Evolutionary conservation across 306 rosid species (phyloP), one percentile per base, ranked within the genome.

Genomic region (Rosa multiflora): DNA sequence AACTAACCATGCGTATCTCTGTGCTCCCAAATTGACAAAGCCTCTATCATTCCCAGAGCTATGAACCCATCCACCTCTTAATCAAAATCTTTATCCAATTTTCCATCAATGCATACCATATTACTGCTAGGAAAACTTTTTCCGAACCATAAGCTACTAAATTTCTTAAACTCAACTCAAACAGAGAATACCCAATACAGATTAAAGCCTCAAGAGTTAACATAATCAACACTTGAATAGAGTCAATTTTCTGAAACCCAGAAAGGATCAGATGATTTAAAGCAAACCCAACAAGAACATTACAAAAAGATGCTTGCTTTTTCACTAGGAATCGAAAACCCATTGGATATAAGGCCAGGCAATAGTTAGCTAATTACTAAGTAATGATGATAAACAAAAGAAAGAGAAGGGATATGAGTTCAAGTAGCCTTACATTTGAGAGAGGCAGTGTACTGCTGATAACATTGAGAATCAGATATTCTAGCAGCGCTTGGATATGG

Each of bases 371-470:
- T 18, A 52, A 52, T 4, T 5, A 52, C 10, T 18, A 52, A 52
- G 63, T 17, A 67, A 47, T 4, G 29, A 20, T 1, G 2, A 20
- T 10, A 56, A 62, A n/a, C 40, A n/a, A 70, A 29, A 74, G 8
- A 32, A 43, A 63, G 1, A 21, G 37, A 5, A 63, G 46, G 26
- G 8, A 68, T 61, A 10, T 42, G 69, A 68, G 29, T 74, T 47
- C 15, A 58, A 42, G 53, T 23, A 6, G 48, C 13, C 78, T 73
- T 46, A 93, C 97, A 94, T 86, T 94, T 92, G 75, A 94, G 92
- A 77, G 98, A 90, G 82, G 97, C 97, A 20, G 92, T 86, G 80
- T 94, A 94, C 59, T 94, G 93, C 84, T 93, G 88, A 90, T 49
- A 94, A 77, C 98, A 94, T 13, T 61, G 89, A 83, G 98, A 94